Conservation (phyloP, 768 basidiomycete genomes). For the Lactarius indigo region DNA sequence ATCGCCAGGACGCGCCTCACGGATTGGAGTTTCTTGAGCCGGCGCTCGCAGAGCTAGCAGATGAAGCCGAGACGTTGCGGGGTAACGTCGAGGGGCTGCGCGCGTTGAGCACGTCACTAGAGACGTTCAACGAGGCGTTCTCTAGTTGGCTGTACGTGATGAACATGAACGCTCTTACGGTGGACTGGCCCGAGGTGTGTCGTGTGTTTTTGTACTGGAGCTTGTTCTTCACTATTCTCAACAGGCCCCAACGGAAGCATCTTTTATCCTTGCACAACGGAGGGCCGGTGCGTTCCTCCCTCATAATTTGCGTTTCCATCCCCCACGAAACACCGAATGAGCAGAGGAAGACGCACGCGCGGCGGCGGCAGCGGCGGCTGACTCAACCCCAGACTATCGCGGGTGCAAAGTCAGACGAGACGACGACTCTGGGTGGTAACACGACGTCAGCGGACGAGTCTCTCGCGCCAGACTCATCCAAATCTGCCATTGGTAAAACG, state of each 20-base stretch:
- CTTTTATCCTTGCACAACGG: conserved; percentile 51
- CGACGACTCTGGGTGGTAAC: conserved; percentile 32
- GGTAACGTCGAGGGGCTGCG: conserved; percentile 70
- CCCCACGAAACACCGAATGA: background rate
- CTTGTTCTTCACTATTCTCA: background rate
- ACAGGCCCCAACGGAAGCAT: conserved; percentile 29
- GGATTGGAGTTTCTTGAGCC: conserved; percentile 84
- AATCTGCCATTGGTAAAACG: conserved; percentile 38
- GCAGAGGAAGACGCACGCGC: conserved; percentile 59
- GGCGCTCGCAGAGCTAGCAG: conserved; percentile 78
- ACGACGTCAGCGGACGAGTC: conserved; percentile 41
- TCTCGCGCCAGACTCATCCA: conserved; percentile 30
- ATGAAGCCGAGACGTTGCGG: conserved; percentile 81
- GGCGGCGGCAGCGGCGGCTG: conserved; percentile 35
- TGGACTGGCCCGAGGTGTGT: conserved; percentile 84
- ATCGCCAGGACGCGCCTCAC: conserved; percentile 66
- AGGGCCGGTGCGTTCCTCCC: conserved; percentile 51
- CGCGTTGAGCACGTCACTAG: conserved; percentile 68
- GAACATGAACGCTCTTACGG: conserved; percentile 94
- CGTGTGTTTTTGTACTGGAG: no score
- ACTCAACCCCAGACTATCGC: conserved; percentile 36
- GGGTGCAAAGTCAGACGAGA: conserved; percentile 34
- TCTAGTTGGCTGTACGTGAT: conserved; percentile 88
- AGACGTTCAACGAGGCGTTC: conserved; percentile 89
- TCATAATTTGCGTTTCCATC: background rate